Percentiles rank a stretch among this genome's conserved stretches.
These are phyloP conservation scores for Penstemon eatonii DNA, from an alignment of 257 asterid species.

Conservation along the genomic window DNA sequence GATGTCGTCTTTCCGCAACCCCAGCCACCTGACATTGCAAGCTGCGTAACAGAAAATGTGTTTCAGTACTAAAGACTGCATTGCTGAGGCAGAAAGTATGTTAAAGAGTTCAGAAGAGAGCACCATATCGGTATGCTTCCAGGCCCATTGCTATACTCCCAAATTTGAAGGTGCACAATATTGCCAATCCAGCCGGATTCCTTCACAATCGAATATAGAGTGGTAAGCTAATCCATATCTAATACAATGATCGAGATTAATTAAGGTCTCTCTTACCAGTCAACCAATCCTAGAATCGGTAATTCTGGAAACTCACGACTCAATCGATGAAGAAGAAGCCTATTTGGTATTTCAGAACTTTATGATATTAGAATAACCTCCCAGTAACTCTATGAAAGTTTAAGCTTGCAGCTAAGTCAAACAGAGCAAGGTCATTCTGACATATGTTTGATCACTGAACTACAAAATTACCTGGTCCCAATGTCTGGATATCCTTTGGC, in stretches of 20 bases:
- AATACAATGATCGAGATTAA: constrained; percentile 3
- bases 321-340: constrained; percentile 82
- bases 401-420: neutral
- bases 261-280: constrained; percentile 59
- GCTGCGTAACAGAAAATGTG: constrained; percentile 39
- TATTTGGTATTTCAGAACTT: constrained; percentile 28
- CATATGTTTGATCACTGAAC: neutral
- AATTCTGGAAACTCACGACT: constrained; percentile 61
- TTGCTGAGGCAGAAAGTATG: neutral
- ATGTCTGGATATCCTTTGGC: constrained; percentile 98
- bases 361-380: neutral
- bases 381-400: neutral
- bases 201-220: constrained; percentile 37
- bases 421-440: too few species aligned
- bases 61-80: constrained; percentile 17
- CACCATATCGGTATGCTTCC: constrained; percentile 93
- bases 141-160: constrained; percentile 95
- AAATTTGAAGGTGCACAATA: constrained; percentile 87
- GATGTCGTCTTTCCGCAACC: constrained; percentile 79
- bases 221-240: constrained; percentile 4
- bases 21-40: constrained; percentile 92
- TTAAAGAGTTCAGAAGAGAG: constrained; percentile 1
- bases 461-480: constrained; percentile 64
- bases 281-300: constrained; percentile 84
- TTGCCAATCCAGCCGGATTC: constrained; percentile 97